Evolutionary conservation across 1,284 basidiomycete species (phyloP).

Genomic region (Melampsora larici-populina): DNA sequence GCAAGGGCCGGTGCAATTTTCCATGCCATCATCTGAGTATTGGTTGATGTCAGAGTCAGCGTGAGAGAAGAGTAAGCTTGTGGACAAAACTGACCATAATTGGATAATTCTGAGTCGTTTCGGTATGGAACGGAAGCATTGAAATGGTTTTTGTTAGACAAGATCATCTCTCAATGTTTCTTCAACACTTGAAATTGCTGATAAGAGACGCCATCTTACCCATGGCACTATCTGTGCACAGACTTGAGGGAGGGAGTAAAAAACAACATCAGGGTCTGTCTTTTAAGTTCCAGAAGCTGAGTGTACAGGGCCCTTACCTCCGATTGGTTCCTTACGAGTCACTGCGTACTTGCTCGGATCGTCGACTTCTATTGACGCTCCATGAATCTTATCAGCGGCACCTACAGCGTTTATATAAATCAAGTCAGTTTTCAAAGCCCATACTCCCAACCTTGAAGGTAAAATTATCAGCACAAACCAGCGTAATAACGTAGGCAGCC

Average conservation of each 20-base stretch:
- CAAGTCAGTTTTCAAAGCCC: too few relatives aligned
- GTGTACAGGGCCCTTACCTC: not conserved
- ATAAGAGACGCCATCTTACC: constrained; percentile 10
- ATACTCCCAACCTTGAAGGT: not conserved
- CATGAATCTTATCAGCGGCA: constrained; percentile 10
- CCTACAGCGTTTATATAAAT: not conserved
- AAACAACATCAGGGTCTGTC: not conserved
- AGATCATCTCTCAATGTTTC: not conserved
- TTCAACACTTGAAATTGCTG: not conserved
- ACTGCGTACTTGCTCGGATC: constrained; percentile 5
- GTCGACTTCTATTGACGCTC: constrained; percentile 7
- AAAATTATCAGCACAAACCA: not conserved
- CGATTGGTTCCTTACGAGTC: constrained; percentile 15
- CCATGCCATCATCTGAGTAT: constrained; percentile 45
- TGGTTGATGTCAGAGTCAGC: not conserved
- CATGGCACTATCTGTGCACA: constrained; percentile 42
- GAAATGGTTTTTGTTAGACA: not conserved
- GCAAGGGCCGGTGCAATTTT: constrained; percentile 53
- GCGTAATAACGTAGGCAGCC: constrained; percentile 4
- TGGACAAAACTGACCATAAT: constrained; percentile 43
- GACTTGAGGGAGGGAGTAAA: not conserved
- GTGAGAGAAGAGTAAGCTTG: not conserved
- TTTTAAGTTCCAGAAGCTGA: not conserved
- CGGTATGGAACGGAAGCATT: not conserved
- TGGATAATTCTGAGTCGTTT: constrained; percentile 38